A percentile compares a stretch with the other conserved stretches of the same genome.
These are phyloP conservation scores for Amanita phalloides DNA, from an alignment of 768 basidiomycete genomes.

Conservation along the genomic window DNA sequence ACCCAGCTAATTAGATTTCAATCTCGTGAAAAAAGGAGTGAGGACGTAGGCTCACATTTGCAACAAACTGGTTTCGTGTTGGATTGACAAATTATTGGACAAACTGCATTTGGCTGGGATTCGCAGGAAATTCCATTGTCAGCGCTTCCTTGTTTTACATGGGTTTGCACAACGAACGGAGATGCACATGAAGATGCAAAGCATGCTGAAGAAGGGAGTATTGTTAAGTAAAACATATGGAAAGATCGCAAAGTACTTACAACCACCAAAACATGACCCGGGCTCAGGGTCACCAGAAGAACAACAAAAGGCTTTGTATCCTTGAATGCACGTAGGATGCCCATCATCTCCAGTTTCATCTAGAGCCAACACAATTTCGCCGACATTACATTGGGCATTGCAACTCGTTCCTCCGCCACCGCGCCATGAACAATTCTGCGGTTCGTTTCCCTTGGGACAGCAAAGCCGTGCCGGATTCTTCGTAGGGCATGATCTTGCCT, in stretches of 20 bases:
- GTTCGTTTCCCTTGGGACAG: slow-evolving; percentile 12
- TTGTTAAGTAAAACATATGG: too few relatives aligned
- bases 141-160: slow-evolving; percentile 7
- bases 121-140: slow-evolving; percentile 5
- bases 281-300: background rate
- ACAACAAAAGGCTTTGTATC: slow-evolving; percentile 14
- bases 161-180: slow-evolving; percentile 1
- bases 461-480: slow-evolving; percentile 11
- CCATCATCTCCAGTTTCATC: slow-evolving; percentile 10
- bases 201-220: too few relatives aligned
- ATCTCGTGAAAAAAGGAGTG: background rate
- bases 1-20: background rate
- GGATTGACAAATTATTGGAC: slow-evolving; percentile 7
- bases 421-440: slow-evolving; percentile 12
- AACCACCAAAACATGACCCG: too few relatives aligned
- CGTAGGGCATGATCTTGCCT: slow-evolving; percentile 6
- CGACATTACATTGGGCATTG: slow-evolving; percentile 12
- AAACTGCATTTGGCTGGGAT: background rate
- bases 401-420: slow-evolving; percentile 13
- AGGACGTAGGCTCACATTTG: background rate
- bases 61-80: slow-evolving; percentile 11
- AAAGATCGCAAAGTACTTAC: too few relatives aligned
- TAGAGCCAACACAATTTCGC: slow-evolving; percentile 12
- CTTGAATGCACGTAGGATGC: slow-evolving; percentile 11
- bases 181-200: too few relatives aligned